Conservation (phyloP, 1,284 basidiomycete species). For the Apiotrichum mycotoxinovorans region DNA sequence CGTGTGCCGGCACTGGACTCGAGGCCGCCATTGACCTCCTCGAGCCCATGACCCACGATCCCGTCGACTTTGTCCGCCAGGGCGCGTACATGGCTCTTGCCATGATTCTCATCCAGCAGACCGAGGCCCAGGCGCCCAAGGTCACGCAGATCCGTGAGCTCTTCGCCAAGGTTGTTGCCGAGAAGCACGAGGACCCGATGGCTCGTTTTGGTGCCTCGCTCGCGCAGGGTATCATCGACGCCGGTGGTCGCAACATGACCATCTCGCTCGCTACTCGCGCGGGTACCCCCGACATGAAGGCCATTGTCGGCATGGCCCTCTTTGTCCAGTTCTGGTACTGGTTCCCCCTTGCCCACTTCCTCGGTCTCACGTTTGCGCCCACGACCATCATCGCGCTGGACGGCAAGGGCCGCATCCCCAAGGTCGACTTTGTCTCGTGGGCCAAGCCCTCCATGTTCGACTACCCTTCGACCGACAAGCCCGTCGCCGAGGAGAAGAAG, state of each 20-base stretch:
- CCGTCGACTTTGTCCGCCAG: conserved; percentile 94
- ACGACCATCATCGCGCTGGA: conserved; percentile 90
- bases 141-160: conserved; percentile 72
- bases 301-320: conserved; percentile 90
- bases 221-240: conserved; percentile 92
- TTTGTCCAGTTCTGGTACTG: conserved; percentile 99
- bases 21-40: conserved; percentile 91
- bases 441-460: conserved; percentile 83
- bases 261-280: conserved; percentile 87
- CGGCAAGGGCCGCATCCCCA: conserved; percentile 78
- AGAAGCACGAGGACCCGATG: conserved; percentile 97
- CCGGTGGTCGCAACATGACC: conserved; percentile 90
- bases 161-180: conserved; percentile 80
- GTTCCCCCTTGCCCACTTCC: conserved; percentile 94
- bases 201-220: conserved; percentile 92
- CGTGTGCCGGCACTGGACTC: conserved; percentile 93
- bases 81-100: conserved; percentile 92
- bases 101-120: conserved; percentile 93
- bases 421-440: conserved; percentile 84
- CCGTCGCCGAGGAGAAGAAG: conserved; percentile 83
- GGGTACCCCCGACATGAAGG: conserved; percentile 79
- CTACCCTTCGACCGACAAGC: conserved; percentile 76
- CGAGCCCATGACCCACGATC: conserved; percentile 93
- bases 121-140: conserved; percentile 79
- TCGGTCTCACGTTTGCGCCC: conserved; percentile 84